Percentiles rank a stretch among this genome's conserved stretches.
phyloP scores from a whole-genome alignment of 805 yeast genomes.

The Zygosaccharomyces gambellarensis region DNA sequence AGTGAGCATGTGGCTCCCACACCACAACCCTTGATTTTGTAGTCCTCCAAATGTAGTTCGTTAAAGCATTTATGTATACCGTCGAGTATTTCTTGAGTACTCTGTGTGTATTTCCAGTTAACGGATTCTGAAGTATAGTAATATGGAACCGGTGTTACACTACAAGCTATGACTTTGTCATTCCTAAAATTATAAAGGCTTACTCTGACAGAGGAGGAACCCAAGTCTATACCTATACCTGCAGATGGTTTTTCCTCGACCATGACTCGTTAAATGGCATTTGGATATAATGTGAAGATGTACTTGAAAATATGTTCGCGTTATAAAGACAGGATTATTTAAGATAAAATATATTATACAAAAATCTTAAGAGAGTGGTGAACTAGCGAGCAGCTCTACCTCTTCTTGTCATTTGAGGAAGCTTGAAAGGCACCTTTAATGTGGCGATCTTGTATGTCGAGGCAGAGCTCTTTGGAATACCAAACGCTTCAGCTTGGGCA shows the following conservation, averaged over 20 bases:
- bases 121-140: slow-evolving; percentile 19
- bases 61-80: slow-evolving; percentile 30
- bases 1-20: slow-evolving; percentile 58
- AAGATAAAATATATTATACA: neutral
- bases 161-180: slow-evolving; percentile 15
- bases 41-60: slow-evolving; percentile 1
- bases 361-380: neutral
- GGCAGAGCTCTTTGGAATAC: slow-evolving; percentile 56
- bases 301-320: neutral
- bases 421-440: slow-evolving; percentile 80
- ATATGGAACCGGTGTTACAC: slow-evolving; percentile 24
- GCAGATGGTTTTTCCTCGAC: neutral
- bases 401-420: slow-evolving; percentile 77
- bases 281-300: neutral
- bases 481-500: slow-evolving; percentile 70
- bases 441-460: slow-evolving; percentile 72
- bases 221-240: slow-evolving; percentile 47
- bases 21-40: slow-evolving; percentile 30
- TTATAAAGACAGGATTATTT: neutral
- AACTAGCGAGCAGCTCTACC: slow-evolving; percentile 39
- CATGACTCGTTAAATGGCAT: neutral
- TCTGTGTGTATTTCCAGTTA: slow-evolving; percentile 37
- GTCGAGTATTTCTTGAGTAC: slow-evolving; percentile 37
- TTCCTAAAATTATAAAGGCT: slow-evolving; percentile 26
- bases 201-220: slow-evolving; percentile 47